Percentiles rank a stretch among this genome's conserved stretches.
These are phyloP conservation scores for Sporothrix brunneoviolacea DNA, from an alignment of 2,329 filamentous ascomycete genomes.

Conservation along the genomic window DNA sequence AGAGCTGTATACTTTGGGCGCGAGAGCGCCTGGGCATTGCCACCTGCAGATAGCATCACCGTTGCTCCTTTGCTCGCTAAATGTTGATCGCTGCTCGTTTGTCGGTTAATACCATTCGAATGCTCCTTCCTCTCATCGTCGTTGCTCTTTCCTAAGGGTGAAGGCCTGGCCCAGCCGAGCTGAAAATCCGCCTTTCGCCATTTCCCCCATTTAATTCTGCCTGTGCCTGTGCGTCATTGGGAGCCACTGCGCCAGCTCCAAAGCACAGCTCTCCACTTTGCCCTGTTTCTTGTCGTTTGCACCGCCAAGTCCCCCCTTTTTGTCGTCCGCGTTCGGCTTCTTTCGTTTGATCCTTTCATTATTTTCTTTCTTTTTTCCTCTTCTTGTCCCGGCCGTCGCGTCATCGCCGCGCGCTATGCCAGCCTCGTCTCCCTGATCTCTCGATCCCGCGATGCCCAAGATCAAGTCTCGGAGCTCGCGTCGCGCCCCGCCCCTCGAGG, in stretches of 20 bases:
- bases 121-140: too few relatives aligned
- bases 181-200: not conserved
- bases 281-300: too few relatives aligned
- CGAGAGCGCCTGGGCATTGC: too few relatives aligned
- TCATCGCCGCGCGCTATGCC: not conserved
- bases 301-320: conserved; percentile 4
- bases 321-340: not conserved
- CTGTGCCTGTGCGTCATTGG: conserved; percentile 1
- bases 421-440: not conserved
- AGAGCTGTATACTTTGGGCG: too few relatives aligned
- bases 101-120: too few relatives aligned
- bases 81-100: too few relatives aligned
- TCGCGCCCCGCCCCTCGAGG: conserved; percentile 47
- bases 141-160: too few relatives aligned
- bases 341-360: not conserved
- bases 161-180: too few relatives aligned
- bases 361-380: not conserved
- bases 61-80: too few relatives aligned
- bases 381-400: not conserved
- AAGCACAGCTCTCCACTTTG: too few relatives aligned
- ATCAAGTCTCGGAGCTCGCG: conserved; percentile 43
- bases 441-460: conserved; percentile 30
- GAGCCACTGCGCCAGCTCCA: not conserved
- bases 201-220: not conserved
- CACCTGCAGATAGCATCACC: too few relatives aligned